Base-by-base conservation (phyloP, 1,139 yeast genomes). In the Hyphopichia pseudoburtonii region DNA sequence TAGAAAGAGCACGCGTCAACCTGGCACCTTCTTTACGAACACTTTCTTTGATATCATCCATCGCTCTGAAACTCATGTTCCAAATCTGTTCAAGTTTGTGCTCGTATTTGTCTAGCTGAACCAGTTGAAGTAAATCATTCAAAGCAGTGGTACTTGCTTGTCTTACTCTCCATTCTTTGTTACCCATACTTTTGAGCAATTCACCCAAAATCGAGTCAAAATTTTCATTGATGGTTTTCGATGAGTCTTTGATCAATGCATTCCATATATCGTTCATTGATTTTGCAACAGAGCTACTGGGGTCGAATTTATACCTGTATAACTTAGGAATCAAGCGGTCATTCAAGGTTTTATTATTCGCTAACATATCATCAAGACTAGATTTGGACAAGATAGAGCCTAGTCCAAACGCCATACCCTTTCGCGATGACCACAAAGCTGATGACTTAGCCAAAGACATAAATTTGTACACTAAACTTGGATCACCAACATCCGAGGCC, bases 401-500 rank as follows among this genome's bases (percentile, higher is more conserved):
- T 26, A 92, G 69, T 0, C 97, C 97, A 64, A 87, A 90, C 0
- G 97, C 97, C 54, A 90, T 82, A 36, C 97, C 97, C 47, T 86
- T 86, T 54, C 96, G 73, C 0, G 97, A 86, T 0, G 95, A 80
- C 97, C 98, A 92, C 26, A 90, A 65, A 0, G 95, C 82, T 0
- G 96, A 86, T 37, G 84, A 84, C 44, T 87, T 85, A 0, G 97
- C 96, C 39, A 92, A 65, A 0, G 96, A 82, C 96, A 92, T 88
- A 54, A 92, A 92, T 52, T 89, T 87, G 60, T 92, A 92, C 5
- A 92, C 96, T 48, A 92, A 73, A 52, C 95, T 78, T 16, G 97
- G 96, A 58, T 92, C 97, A 29, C 97, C 97, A 4, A 89, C 94
- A 54, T 92, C 97, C 2, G 94, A 81, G 0, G 97, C 97, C 36